A percentile compares a stretch with the other conserved stretches of the same genome.
phyloP scores from a whole-genome alignment of 129 eudicot species.

The Cynara cardunculus region DNA sequence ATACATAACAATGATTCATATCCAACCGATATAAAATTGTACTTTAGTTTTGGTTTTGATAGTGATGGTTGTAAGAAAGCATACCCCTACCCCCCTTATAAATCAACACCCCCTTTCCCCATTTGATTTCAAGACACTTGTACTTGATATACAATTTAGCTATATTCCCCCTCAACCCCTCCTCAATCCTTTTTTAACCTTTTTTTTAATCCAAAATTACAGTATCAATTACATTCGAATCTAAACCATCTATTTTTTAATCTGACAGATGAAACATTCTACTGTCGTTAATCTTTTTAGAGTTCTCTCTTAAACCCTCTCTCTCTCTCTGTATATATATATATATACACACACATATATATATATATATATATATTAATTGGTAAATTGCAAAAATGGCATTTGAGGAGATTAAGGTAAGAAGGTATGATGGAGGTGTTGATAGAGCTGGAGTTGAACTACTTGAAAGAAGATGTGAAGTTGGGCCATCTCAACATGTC shows the following conservation, averaged over 20 bases:
- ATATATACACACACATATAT: neutral
- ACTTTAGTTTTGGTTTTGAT: neutral
- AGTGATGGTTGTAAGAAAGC: conserved; percentile 22
- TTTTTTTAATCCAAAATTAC: neutral
- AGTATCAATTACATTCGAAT: neutral
- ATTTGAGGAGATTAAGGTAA: conserved; percentile 41
- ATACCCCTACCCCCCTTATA: conserved; percentile 30
- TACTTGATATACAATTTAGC: conserved; percentile 21
- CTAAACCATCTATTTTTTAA: neutral
- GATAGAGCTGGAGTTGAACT: conserved; percentile 53
- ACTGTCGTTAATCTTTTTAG: neutral
- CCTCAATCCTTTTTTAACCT: conserved; percentile 9
- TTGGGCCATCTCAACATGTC: conserved; percentile 55
- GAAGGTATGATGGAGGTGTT: conserved; percentile 40
- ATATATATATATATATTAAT: neutral
- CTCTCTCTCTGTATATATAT: neutral
- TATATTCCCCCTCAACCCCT: conserved; percentile 21
- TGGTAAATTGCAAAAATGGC: conserved; percentile 30
- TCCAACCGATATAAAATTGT: neutral
- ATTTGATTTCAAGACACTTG: conserved; percentile 28
- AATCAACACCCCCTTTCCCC: conserved; percentile 21
- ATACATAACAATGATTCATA: neutral
- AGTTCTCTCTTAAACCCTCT: neutral
- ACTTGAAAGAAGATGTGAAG: conserved; percentile 62
- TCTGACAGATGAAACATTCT: neutral